Conservation (phyloP, 2,329 filamentous ascomycete genomes). For the Pezicula rhizophila region DNA sequence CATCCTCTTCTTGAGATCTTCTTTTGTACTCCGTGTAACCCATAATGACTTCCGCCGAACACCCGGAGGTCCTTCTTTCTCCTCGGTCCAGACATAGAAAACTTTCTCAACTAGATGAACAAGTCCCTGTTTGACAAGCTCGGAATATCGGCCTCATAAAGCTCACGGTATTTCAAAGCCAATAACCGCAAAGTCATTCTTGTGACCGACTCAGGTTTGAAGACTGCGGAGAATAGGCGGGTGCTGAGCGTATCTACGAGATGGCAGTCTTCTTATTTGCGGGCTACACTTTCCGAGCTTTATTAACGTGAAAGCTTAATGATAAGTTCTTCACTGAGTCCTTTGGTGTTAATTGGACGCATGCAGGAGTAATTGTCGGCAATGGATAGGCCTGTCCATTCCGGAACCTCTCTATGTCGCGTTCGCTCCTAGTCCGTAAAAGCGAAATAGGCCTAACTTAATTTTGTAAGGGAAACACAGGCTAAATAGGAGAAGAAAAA, state of each 20-base stretch:
- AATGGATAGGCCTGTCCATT: no score
- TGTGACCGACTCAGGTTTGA: slow-evolving; percentile 22
- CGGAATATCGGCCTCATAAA: slow-evolving; percentile 1
- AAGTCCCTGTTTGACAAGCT: slow-evolving; percentile 11
- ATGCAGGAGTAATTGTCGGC: no score
- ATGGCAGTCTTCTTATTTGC: slow-evolving; percentile 22
- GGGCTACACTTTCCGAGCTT: slow-evolving; percentile 22
- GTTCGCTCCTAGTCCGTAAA: no score
- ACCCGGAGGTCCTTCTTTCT: slow-evolving; percentile 15
- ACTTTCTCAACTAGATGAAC: slow-evolving; percentile 11
- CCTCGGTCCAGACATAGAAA: slow-evolving; percentile 10
- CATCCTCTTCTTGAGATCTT: no score
- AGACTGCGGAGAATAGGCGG: slow-evolving; percentile 8
- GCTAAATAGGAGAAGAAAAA: no score
- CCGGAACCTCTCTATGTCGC: no score
- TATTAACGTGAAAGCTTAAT: slow-evolving; percentile 16
- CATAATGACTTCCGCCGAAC: not conserved
- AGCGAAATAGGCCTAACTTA: no score
- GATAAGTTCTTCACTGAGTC: slow-evolving; percentile 15
- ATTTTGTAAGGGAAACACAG: no score
- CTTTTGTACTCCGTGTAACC: no score
- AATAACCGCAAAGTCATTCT: slow-evolving; percentile 21
- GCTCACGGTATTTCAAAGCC: slow-evolving; percentile 15
- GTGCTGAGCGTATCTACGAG: slow-evolving; percentile 18
- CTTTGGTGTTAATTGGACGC: slow-evolving; percentile 20